Evolutionary conservation across 2,329 filamentous ascomycete species (phyloP).

Genomic region (Penicillium concentricum): DNA sequence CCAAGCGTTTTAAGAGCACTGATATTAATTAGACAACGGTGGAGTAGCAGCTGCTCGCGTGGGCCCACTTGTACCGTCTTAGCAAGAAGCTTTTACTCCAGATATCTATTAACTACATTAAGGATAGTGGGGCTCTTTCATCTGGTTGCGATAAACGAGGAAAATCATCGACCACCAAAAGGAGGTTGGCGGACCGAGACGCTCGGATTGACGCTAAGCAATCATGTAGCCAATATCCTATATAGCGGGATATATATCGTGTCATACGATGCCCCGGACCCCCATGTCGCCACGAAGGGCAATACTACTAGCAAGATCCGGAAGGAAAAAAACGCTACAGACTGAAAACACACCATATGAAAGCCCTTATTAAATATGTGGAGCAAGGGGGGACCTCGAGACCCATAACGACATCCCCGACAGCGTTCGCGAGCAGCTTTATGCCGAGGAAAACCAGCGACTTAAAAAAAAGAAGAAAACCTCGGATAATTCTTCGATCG

Average conservation of each 20-base stretch:
- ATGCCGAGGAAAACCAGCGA: slow-evolving; percentile 31
- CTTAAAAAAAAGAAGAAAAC: slow-evolving; percentile 21
- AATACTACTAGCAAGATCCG: slow-evolving; percentile 37
- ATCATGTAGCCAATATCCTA: slow-evolving; percentile 22
- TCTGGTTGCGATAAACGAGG: slow-evolving; percentile 19
- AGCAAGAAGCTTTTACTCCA: slow-evolving; percentile 24
- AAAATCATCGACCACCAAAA: slow-evolving; percentile 17
- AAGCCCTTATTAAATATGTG: slow-evolving; percentile 28
- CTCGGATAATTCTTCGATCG: slow-evolving; percentile 10
- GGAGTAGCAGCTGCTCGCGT: slow-evolving; percentile 23
- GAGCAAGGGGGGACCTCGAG: slow-evolving; percentile 11
- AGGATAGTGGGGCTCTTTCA: slow-evolving; percentile 10
- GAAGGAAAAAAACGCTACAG: slow-evolving; percentile 36
- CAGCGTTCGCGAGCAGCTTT: slow-evolving; percentile 32
- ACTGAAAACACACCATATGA: slow-evolving; percentile 29
- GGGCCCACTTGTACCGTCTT: slow-evolving; percentile 18
- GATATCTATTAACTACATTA: slow-evolving; percentile 30
- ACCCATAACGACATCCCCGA: slow-evolving; percentile 32
- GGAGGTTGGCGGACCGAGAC: slow-evolving; percentile 28
- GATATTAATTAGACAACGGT: slow-evolving; percentile 24
- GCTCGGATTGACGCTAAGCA: slow-evolving; percentile 22
- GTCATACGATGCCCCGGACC: slow-evolving; percentile 32
- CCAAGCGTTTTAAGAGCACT: slow-evolving; percentile 23
- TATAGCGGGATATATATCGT: slow-evolving; percentile 30
- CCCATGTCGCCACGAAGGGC: slow-evolving; percentile 25